phyloP scores from a whole-genome alignment of 1,284 basidiomycete species.

The Polyporus tsugae region DNA sequence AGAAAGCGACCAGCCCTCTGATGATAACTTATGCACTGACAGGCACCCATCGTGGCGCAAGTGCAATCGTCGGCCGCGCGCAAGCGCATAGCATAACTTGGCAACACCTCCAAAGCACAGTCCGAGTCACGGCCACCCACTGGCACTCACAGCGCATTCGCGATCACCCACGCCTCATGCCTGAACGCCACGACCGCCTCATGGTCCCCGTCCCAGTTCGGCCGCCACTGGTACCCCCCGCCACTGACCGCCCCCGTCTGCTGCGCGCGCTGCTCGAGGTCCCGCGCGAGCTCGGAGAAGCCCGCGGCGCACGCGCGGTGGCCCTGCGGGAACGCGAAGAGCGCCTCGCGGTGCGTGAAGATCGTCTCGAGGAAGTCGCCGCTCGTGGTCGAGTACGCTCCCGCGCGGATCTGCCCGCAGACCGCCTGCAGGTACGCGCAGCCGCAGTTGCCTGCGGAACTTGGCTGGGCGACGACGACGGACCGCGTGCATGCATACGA shows the following conservation, averaged over 20 bases:
- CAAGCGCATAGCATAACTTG: too few species aligned
- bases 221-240: constrained; percentile 56
- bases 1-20: not conserved
- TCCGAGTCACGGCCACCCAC: too few species aligned
- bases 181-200: constrained; percentile 68
- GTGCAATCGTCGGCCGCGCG: too few species aligned
- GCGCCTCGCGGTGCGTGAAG: constrained; percentile 75
- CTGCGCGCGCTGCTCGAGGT: constrained; percentile 51
- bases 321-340: constrained; percentile 62
- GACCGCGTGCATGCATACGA: not conserved
- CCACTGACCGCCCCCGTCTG: constrained; percentile 14
- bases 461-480: constrained; percentile 22
- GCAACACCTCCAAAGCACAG: too few species aligned
- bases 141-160: constrained; percentile 35
- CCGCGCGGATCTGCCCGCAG: constrained; percentile 56
- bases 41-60: too few species aligned
- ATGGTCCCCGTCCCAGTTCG: constrained; percentile 69
- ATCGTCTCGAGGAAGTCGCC: constrained; percentile 79
- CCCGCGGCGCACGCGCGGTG: constrained; percentile 68
- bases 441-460: constrained; percentile 43
- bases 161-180: constrained; percentile 70
- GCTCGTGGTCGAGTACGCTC: constrained; percentile 62
- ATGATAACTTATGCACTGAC: too few species aligned
- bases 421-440: constrained; percentile 68
- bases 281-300: constrained; percentile 67